Evolutionary conservation across 2,329 filamentous ascomycete species (phyloP), one percentile per base, ranked within the genome.

Genomic region (Alternaria hordeiaustralica): DNA sequence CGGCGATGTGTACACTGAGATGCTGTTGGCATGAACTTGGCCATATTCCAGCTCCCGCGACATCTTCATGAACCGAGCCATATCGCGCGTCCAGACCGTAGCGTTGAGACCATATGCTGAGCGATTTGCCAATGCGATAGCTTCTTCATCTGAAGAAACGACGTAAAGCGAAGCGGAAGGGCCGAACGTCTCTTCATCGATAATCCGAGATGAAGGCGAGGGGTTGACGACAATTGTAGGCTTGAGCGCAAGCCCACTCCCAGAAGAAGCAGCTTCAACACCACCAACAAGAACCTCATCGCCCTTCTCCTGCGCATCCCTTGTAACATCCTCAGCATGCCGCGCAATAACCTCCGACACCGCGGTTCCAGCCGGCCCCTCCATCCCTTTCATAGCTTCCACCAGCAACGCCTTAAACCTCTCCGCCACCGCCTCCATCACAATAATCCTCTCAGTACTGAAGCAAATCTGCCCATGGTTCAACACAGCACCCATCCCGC

Each of bases 401-500:
- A 79, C 79, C 2, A 87, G 77, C 21, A 81, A 73, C 43, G 78
- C 66, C 21, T 79, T 82, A 77, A 90, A 90, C 25, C 82, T 75
- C 23, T 83, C 81, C 57, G 83, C 82, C 60, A 89, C 79, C 20
- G 80, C 80, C 56, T 83, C 82, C 73, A 89, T 84, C 20, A 90
- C 86, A 21, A 89, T 75, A 65, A 95, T 89, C 28, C 89, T 86
- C 80, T 96, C 92, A 0, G 92, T 95, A n/a, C 87, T 86, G 91
- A 96, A 95, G 84, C 93, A 96, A 53, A 95, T 87, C 81, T 96
- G 93, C 0, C 93, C 93, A 54, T 71, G 70, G 21, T 71, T 46
- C 28, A 60, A 54, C 46, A 64, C 60, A 60, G 71, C 72, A 20
- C 72, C 70, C 49, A 70, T 55, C 1, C 68, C 67, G 47, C 72